Evolutionary conservation across 2,329 filamentous ascomycete species (phyloP).

Genomic region (Alternaria ethzedia): DNA sequence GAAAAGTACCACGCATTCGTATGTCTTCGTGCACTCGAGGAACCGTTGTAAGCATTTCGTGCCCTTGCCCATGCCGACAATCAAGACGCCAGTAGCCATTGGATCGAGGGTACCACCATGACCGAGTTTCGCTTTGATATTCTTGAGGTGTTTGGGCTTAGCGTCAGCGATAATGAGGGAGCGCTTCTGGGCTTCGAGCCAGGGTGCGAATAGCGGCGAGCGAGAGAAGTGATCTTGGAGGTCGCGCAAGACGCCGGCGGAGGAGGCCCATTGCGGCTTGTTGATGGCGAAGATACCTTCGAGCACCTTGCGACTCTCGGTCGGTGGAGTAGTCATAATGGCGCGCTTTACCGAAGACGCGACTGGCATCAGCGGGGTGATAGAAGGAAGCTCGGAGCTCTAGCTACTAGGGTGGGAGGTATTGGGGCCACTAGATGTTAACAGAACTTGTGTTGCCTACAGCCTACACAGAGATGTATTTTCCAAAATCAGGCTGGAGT

Average conservation of each 20-base stretch:
- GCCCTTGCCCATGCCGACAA: slow-evolving; percentile 83
- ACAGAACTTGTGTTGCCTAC: not conserved
- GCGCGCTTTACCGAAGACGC: slow-evolving; percentile 19
- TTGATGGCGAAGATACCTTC: slow-evolving; percentile 81
- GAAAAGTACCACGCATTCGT: slow-evolving; percentile 88
- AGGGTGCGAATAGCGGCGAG: slow-evolving; percentile 78
- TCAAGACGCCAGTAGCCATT: slow-evolving; percentile 89
- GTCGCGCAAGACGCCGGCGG: slow-evolving; percentile 88
- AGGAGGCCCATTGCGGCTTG: slow-evolving; percentile 86
- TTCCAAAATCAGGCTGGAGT: not conserved
- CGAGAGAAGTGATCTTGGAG: slow-evolving; percentile 84
- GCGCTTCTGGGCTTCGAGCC: slow-evolving; percentile 69
- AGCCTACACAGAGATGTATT: not conserved
- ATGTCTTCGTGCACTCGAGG: slow-evolving; percentile 87
- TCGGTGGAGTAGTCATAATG: slow-evolving; percentile 33
- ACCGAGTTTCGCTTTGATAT: slow-evolving; percentile 81
- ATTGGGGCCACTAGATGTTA: not conserved
- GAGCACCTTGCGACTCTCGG: slow-evolving; percentile 55
- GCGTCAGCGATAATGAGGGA: slow-evolving; percentile 61
- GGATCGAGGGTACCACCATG: slow-evolving; percentile 96
- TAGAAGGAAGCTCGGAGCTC: not conserved
- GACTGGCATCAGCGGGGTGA: slow-evolving; percentile 29
- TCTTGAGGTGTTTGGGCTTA: slow-evolving; percentile 62
- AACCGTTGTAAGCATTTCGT: slow-evolving; percentile 84
- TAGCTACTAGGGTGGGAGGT: not conserved